phyloP scores from a whole-genome alignment of 176 grass and related monocot genomes.

The Alopecurus myosuroides region DNA sequence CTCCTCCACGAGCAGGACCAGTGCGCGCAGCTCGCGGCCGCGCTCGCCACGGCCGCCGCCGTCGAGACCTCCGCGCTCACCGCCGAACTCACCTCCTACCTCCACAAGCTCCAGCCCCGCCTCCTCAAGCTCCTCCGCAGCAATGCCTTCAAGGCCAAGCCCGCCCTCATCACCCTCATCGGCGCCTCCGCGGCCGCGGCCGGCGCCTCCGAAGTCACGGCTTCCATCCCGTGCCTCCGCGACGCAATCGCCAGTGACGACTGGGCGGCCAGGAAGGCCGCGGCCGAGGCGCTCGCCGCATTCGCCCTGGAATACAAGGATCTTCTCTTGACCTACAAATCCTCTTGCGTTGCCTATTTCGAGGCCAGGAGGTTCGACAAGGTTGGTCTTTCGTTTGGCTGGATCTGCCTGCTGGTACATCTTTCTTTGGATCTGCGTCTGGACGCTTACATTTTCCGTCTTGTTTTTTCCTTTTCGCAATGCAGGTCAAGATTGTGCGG shows the following conservation, averaged over 20 bases:
- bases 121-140: constrained; percentile 88
- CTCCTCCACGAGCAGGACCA: constrained; percentile 98
- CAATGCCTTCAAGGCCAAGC: constrained; percentile 98
- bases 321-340: constrained; percentile 65
- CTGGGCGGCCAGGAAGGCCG: constrained; percentile 88
- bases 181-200: constrained; percentile 51
- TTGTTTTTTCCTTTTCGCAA: constrained; percentile 17
- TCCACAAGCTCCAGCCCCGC: constrained; percentile 73
- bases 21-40: constrained; percentile 71
- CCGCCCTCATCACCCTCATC: constrained; percentile 74
- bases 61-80: constrained; percentile 51
- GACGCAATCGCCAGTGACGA: constrained; percentile 78
- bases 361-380: constrained; percentile 90
- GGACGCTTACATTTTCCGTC: not conserved
- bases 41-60: constrained; percentile 77
- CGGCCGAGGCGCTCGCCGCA: constrained; percentile 72
- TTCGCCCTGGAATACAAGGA: constrained; percentile 69
- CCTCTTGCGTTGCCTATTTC: constrained; percentile 70
- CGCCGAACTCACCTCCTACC: constrained; percentile 55
- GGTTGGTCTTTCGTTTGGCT: constrained; percentile 27
- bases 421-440: constrained; percentile 19
- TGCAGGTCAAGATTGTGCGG: constrained; percentile 95
- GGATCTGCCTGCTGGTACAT: not conserved
- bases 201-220: constrained; percentile 39
- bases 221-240: constrained; percentile 62